Evolutionary conservation across 2,329 filamentous ascomycete species (phyloP), one percentile per base, ranked within the genome.

Genomic region (Catunica adiposa): DNA sequence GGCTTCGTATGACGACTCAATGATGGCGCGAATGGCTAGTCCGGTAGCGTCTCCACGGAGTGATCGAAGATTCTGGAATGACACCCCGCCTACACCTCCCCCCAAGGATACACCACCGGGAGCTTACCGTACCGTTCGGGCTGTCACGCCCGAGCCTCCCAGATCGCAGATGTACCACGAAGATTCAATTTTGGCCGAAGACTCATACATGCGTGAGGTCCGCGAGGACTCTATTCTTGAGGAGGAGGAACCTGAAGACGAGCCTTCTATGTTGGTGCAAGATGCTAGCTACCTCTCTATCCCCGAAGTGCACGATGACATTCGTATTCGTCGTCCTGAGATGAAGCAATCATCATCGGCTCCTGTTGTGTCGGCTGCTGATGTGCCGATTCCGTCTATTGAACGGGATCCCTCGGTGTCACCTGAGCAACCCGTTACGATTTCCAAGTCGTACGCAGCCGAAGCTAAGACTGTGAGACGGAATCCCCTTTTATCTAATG

Each of bases 41-140:
- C 52, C 56, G 7, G 42, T 52, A 14, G 46, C 22, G n/a, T 25
- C 56, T 9, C 52, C 56, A 6, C 51, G 51, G 6, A 42, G 51
- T 7, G 46, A 50, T 23, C 25, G 52, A 9, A 44, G 31, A n/a
- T 50, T 42, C 9, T 48, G 38, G n/a, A 54, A 54, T 44, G 56
- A 57, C n/a, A 54, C 56, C 1, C 53, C 56, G 31, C 56, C 56
- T 9, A 58, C 53, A n/a, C 53, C 56, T 9, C 56, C 56, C 17
- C 48, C 40, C 15, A 58, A 58, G 31, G 53, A 56, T 20, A 53
- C 53, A 1, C 48, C 56, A 1, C 53, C 56, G 8, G 56, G 50
- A 31, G 38, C 9, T 5, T 31, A 47, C 22, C 40, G 50, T 29
- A 17, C 1, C 46, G 17, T 31, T 8, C 38, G 37, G 7, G 34